Conservation (phyloP, 345 rosid genomes). For the Alliaria petiolata region DNA sequence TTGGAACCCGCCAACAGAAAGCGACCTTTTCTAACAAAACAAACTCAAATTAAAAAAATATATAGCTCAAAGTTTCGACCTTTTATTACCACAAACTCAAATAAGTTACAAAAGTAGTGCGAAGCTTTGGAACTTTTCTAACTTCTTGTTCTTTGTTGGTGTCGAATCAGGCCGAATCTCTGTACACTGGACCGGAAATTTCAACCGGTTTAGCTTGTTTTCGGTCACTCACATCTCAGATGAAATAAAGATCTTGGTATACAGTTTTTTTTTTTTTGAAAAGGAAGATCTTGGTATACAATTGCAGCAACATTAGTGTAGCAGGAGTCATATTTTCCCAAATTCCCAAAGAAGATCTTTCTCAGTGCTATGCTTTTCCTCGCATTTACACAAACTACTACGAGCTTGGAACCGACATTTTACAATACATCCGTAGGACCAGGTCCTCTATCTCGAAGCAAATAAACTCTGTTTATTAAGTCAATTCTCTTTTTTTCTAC, state of each 20-base stretch:
- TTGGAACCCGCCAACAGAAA: slow-evolving; percentile 35
- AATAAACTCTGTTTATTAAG: background rate
- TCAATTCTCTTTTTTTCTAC: background rate
- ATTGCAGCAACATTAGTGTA: background rate
- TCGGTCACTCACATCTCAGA: too few species aligned
- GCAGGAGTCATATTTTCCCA: slow-evolving; percentile 30
- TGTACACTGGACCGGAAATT: slow-evolving; percentile 25
- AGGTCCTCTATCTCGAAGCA: slow-evolving; percentile 13
- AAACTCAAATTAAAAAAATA: too few species aligned
- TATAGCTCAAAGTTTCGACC: too few species aligned
- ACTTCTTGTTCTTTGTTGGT: background rate
- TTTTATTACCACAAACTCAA: too few species aligned
- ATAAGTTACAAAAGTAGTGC: too few species aligned
- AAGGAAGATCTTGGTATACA: too few species aligned
- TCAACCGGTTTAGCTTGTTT: slow-evolving; percentile 18
- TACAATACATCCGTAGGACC: slow-evolving; percentile 30
- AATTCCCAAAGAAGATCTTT: background rate
- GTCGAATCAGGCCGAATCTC: slow-evolving; percentile 32
- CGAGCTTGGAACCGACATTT: slow-evolving; percentile 34
- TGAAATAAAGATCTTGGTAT: too few species aligned
- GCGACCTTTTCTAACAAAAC: background rate
- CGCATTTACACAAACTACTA: slow-evolving; percentile 20
- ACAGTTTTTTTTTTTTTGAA: too few species aligned
- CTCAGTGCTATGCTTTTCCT: background rate
- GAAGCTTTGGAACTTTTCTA: too few species aligned